Conservation (phyloP, 2,329 filamentous ascomycete genomes). For the Cladophialophora psammophila region DNA sequence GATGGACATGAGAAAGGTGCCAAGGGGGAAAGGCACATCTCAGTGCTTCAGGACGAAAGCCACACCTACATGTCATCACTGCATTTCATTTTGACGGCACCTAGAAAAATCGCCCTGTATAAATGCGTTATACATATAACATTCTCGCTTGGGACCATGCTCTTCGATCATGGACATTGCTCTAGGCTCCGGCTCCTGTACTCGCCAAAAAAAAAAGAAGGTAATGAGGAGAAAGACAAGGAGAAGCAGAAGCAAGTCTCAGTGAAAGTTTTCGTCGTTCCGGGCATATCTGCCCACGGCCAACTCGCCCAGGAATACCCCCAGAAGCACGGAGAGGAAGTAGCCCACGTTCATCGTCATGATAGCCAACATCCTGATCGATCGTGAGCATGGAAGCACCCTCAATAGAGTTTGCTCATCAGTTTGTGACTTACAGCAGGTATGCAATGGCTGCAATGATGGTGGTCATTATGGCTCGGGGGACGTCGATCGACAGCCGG, state of each 20-base stretch:
- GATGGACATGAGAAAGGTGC: too few species aligned
- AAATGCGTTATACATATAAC: neutral
- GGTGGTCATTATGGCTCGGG: slow-evolving; percentile 74
- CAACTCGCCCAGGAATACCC: slow-evolving; percentile 85
- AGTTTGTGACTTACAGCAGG: slow-evolving; percentile 72
- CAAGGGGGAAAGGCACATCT: too few species aligned
- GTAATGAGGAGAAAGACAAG: neutral
- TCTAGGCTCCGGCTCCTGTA: neutral
- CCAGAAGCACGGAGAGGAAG: slow-evolving; percentile 78
- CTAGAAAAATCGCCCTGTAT: neutral
- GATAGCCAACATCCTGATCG: slow-evolving; percentile 81
- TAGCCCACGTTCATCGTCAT: slow-evolving; percentile 91
- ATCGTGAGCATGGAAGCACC: slow-evolving; percentile 10
- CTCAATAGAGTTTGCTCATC: neutral
- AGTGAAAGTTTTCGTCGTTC: slow-evolving; percentile 57
- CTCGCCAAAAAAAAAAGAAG: neutral
- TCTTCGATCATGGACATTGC: neutral
- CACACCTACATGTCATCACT: neutral
- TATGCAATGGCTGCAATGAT: slow-evolving; percentile 80
- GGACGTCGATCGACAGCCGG: slow-evolving; percentile 79
- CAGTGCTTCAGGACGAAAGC: neutral
- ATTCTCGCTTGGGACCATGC: neutral
- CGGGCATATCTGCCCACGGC: slow-evolving; percentile 73
- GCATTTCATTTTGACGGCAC: neutral
- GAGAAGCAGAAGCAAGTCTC: slow-evolving; percentile 1